phyloP scores from a whole-genome alignment of 2,329 filamentous ascomycete species.

The Colletotrichum paranaense region DNA sequence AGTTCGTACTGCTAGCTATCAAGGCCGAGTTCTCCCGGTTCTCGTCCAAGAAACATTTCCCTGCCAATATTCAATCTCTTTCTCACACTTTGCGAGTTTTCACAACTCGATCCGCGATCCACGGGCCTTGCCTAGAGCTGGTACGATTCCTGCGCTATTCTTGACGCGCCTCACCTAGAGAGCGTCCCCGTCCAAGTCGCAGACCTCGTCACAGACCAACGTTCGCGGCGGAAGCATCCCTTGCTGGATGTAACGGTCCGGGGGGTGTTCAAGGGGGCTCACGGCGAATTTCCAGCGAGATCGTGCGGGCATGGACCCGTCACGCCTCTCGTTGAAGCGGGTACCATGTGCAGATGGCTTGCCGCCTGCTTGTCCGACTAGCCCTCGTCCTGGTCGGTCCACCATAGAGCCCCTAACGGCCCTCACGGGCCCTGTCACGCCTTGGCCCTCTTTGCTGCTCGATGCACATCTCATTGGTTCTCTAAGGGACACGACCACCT shows the following conservation, averaged over 20 bases:
- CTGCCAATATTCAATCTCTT: neutral
- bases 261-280: conserved; percentile 27
- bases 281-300: conserved; percentile 37
- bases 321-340: conserved; percentile 26
- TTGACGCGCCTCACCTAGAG: conserved; percentile 21
- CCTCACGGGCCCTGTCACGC: conserved; percentile 22
- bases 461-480: conserved; percentile 28
- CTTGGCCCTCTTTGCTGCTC: conserved; percentile 20
- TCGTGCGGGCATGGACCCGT: conserved; percentile 30
- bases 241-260: conserved; percentile 34
- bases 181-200: conserved; percentile 20
- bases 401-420: conserved; percentile 15
- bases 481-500: conserved; percentile 3
- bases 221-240: conserved; percentile 32
- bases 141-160: conserved; percentile 25
- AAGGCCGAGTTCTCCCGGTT: neutral
- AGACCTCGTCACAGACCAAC: conserved; percentile 33
- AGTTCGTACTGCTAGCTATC: neutral
- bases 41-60: neutral
- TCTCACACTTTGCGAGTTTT: neutral
- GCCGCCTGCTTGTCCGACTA: conserved; percentile 29
- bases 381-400: conserved; percentile 34
- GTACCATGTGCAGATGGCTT: conserved; percentile 32
- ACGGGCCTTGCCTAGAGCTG: conserved; percentile 6
- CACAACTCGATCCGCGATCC: neutral